Base-by-base conservation (phyloP, 805 yeast genomes). In the Pichia thaimueangensis region DNA sequence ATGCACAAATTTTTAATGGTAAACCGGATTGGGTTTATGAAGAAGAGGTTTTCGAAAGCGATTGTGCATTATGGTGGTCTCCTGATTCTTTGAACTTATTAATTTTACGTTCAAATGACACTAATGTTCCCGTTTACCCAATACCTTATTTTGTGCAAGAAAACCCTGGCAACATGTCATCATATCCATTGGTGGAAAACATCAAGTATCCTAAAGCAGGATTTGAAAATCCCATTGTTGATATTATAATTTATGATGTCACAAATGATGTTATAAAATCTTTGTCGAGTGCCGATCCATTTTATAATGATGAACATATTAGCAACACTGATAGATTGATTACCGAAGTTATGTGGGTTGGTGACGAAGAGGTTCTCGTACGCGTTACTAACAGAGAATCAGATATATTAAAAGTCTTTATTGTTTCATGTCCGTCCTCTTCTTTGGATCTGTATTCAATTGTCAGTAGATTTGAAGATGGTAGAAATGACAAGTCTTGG, bases 1-100 rank as follows among this genome's bases (percentile, higher is more conserved):
- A 80, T 27, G 71, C 68, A 1, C 71, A 76, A 48, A 68, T 86
- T 7, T 86, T 87, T 63, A 83, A 88, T 57, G 96, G 96, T 2
- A 80, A 81, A 47, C 94, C 96, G 0, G 96, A 87, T 57, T 87
- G 96, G 96, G 94, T 86, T 7, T 87, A 87, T 52, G 96, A 88
- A 56, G 96, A 87, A 52, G 96, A 87, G 60, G 93, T 87, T 1
- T 71, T 84, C 41, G 78, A 76, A 28, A 72, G 76, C 20, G 87
- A 81, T 52, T 63, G 71, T 19, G 86, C 89, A 0, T 51, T 86
- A 37, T 87, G 95, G 95, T 88, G 96, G 96, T 82, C 95, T 5
- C 86, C 86, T 8, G 61, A 68, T 32, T 88, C 91, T 11, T 64
- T 72, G n/a, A 71, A 68, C 52, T 57, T 88, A 34, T 73, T 87